phyloP scores from a whole-genome alignment of 73 alveolate species.

The Halteria grandinella region DNA sequence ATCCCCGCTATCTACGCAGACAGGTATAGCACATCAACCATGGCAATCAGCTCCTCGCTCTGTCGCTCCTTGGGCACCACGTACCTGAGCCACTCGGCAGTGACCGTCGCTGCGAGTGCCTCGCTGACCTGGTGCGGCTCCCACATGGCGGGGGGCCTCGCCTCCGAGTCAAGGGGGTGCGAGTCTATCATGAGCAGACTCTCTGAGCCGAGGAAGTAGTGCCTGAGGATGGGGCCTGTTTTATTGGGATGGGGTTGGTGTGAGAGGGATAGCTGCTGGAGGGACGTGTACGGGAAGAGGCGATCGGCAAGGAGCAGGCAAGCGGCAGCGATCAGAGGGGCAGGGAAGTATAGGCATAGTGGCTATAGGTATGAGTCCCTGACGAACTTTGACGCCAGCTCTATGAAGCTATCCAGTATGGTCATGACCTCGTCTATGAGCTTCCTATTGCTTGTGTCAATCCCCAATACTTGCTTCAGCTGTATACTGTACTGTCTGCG shows the following conservation, averaged over 20 bases:
- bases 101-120: too few species aligned
- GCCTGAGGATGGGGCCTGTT: too few species aligned
- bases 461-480: background rate
- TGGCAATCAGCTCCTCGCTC: background rate
- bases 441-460: background rate
- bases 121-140: too few species aligned
- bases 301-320: slow-evolving; percentile 5
- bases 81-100: background rate
- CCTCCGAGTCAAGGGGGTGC: too few species aligned
- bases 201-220: too few species aligned
- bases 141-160: too few species aligned
- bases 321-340: slow-evolving; percentile 17
- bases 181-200: too few species aligned
- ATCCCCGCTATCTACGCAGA: background rate
- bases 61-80: background rate
- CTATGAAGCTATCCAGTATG: background rate
- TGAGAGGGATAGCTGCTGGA: too few species aligned
- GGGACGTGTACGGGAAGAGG: too few species aligned
- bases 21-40: slow-evolving; percentile 13
- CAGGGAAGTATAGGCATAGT: slow-evolving; percentile 40
- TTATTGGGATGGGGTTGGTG: too few species aligned
- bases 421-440: background rate
- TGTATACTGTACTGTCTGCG: background rate
- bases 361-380: slow-evolving; percentile 21
- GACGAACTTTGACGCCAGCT: background rate